Base-by-base conservation (phyloP, 768 basidiomycete species). In the Kwoniella sp. region DNA sequence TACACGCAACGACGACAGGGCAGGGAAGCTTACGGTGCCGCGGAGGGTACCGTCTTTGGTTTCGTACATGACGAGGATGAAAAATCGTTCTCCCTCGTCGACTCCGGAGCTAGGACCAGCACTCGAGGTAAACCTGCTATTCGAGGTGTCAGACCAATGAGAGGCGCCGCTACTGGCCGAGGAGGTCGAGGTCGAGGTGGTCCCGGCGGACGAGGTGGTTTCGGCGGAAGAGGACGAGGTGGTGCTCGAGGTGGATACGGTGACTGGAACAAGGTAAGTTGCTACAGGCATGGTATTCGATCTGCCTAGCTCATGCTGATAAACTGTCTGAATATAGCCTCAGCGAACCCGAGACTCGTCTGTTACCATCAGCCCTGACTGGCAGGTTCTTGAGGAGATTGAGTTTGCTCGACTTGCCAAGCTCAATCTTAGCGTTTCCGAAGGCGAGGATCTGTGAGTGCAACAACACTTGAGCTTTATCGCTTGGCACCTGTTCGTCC, bases 51-150 rank as follows among this genome's bases (percentile, higher is more conserved):
- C 71, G 91, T 92, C 15, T 97, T 97, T 77, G 91, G 92, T 7
- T 96, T 95, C 81, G 93, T 93, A 84, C 94, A 97, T 81, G 94
- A 90, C 62, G 96, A 98, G 81, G 96, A 99, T 76, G 96, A 99
- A 81, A 89, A 92, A 6, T 89, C 88, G 53, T 99, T 99, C 85
- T 94, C 92, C 22, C 84, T 99, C 54, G 96, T 99, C 52, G 94
- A 97, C 76, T 92, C 88, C 79, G 94, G 81, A 19, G 50, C 58
- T 51, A 65, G 61, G 60, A 63, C 62, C 48, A 59, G 53, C 40
- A 67, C 55, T 21, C 48, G 68, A 37, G 64, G 61, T 22, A 55
- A 72, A 21, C 53, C 60, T 19, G 37, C 65, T 24, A 61, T 67
- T 27, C 27, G 64, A 46, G 58, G 64, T 10, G 61, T 67, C 33